phyloP scores from a whole-genome alignment of 2,329 filamentous ascomycete species.

The Colletotrichum tropicicola region DNA sequence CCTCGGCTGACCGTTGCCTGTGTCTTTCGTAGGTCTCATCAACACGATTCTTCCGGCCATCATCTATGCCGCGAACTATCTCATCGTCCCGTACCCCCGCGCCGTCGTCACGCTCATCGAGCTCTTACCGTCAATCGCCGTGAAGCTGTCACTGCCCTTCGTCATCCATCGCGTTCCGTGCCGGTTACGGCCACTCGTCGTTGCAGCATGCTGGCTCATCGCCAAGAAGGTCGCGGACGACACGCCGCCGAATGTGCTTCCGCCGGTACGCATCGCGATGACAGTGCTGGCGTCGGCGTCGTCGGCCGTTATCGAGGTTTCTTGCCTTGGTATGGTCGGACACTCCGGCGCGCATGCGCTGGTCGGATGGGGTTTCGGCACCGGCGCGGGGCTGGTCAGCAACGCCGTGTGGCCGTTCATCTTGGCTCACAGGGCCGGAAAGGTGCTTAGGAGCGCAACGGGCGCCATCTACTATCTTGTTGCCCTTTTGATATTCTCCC shows the following conservation, averaged over 20 bases:
- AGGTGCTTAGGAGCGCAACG: slow-evolving; percentile 38
- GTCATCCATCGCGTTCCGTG: slow-evolving; percentile 37
- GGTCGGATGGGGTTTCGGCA: slow-evolving; percentile 45
- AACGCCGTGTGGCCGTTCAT: slow-evolving; percentile 40
- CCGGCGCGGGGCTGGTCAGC: slow-evolving; percentile 39
- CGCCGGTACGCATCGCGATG: slow-evolving; percentile 38
- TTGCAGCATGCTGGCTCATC: slow-evolving; percentile 39
- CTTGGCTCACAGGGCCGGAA: slow-evolving; percentile 37
- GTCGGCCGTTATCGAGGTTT: slow-evolving; percentile 42
- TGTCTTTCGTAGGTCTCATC: slow-evolving; percentile 37
- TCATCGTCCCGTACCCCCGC: slow-evolving; percentile 44
- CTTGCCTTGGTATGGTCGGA: slow-evolving; percentile 40
- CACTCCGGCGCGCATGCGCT: slow-evolving; percentile 41
- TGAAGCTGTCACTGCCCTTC: slow-evolving; percentile 40
- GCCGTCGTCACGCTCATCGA: slow-evolving; percentile 43
- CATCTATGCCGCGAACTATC: slow-evolving; percentile 43
- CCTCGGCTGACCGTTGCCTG: not conserved
- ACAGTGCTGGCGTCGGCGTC: slow-evolving; percentile 39
- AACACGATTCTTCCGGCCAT: slow-evolving; percentile 41
- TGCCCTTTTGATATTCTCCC: slow-evolving; percentile 36
- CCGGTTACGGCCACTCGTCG: slow-evolving; percentile 38
- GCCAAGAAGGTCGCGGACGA: slow-evolving; percentile 36
- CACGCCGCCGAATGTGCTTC: slow-evolving; percentile 44
- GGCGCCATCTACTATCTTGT: slow-evolving; percentile 38
- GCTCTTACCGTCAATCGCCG: slow-evolving; percentile 38